Conservation (phyloP, 352 stramenopile species). For the Phytophthora fragariaefolia region DNA sequence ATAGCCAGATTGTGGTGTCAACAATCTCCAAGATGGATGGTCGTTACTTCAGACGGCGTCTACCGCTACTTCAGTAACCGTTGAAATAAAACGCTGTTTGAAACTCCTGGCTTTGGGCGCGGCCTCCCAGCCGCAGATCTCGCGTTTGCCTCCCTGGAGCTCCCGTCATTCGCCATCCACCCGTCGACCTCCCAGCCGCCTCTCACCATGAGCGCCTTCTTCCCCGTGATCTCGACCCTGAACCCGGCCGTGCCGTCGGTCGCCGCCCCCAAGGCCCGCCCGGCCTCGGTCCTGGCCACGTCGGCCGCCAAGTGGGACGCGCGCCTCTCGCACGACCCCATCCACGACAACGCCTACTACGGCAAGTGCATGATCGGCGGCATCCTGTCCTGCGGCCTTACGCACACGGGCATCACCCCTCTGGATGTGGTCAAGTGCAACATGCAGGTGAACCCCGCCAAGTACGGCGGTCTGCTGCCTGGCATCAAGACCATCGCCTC, state of each 20-base stretch:
- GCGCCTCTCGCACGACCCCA: slow-evolving; percentile 77
- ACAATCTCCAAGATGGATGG: too few relatives aligned
- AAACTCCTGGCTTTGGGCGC: slow-evolving; percentile 32
- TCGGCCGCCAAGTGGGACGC: slow-evolving; percentile 86
- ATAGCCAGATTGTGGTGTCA: too few relatives aligned
- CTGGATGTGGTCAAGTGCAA: slow-evolving; percentile 96
- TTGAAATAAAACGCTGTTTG: slow-evolving; percentile 31
- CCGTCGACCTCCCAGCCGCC: slow-evolving; percentile 44
- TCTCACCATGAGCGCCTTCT: slow-evolving; percentile 74
- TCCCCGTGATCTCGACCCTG: slow-evolving; percentile 76
- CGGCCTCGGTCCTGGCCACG: slow-evolving; percentile 66
- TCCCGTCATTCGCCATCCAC: slow-evolving; percentile 72
- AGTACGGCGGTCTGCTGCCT: slow-evolving; percentile 83
- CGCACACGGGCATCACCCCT: slow-evolving; percentile 93
- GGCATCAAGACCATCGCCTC: slow-evolving; percentile 88
- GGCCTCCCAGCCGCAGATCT: slow-evolving; percentile 32
- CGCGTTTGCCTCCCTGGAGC: slow-evolving; percentile 10
- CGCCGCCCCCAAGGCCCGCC: slow-evolving; percentile 41
- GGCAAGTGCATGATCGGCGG: slow-evolving; percentile 95
- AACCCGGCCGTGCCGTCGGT: slow-evolving; percentile 60
- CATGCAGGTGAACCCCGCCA: slow-evolving; percentile 93
- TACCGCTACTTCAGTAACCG: slow-evolving; percentile 18
- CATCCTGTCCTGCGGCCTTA: slow-evolving; percentile 93
- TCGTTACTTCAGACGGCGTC: slow-evolving; percentile 3
- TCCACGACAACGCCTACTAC: slow-evolving; percentile 93